Base-by-base conservation (phyloP, 2,329 filamentous ascomycete genomes). In the Blastomyces emzantsi region DNA sequence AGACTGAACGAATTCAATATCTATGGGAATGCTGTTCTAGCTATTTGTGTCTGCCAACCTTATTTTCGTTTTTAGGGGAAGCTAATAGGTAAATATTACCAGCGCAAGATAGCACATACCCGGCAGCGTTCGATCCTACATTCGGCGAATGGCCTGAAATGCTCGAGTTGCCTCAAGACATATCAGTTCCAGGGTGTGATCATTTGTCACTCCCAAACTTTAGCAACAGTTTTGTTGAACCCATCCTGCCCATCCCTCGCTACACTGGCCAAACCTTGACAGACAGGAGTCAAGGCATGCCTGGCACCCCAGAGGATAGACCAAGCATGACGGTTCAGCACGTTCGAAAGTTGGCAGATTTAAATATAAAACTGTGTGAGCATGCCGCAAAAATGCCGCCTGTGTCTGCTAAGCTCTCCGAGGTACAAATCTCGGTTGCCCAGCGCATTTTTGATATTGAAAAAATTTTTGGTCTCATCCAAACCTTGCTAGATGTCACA, bases 321-420 rank as follows among this genome's bases (percentile, higher is more conserved):
- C 30, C 30, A 19, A 43, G n/a, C n/a, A 17, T n/a, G 36, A 17
- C 36, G 2, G 3, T 43, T 22, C 55, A 28, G 39, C 33, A 58
- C 9, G 55, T 58, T 25, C 55, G 55, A 39, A 22, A 25, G 30
- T 13, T 58, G 17, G 36, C 55, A 41, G 55, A 58, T 58, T 58
- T 58, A 25, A 58, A 58, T 43, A 33, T 43, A 22, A 43, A 43
- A 3, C 33, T 58, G 33, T 58, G 36, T 25, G 30, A 58, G n/a
- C 33, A 58, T 25, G 36, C 36, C 11, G 55, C 55, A 39, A 58
- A 58, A 58, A 28, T 58, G 55, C 55, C 55, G 11, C n/a, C 19
- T 28, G 36, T 25, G 36, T 58, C 55, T 13, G 9, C 39, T 41
- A 58, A 43, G 1, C 9, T 43, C 15, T 19, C 6, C 39, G 55